Conservation (phyloP, 768 basidiomycete species). For the Macrolepiota albuminosa region DNA sequence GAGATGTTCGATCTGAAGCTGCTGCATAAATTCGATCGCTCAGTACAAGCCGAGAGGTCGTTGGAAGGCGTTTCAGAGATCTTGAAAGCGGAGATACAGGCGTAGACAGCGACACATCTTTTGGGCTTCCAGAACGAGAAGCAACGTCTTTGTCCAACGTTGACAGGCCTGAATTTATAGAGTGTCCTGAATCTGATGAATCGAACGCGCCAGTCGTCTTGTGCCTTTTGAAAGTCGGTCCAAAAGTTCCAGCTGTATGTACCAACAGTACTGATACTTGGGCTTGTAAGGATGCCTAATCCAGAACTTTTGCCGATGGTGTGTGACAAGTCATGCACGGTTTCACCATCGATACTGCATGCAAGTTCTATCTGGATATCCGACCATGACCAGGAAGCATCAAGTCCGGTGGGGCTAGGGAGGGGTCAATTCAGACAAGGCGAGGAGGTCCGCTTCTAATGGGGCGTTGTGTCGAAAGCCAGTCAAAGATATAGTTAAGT, state of each 20-base stretch:
- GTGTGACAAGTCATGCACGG: neutral
- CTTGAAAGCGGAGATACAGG: neutral
- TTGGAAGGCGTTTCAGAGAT: neutral
- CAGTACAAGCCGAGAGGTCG: neutral
- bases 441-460: constrained; percentile 22
- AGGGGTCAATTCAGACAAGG: constrained; percentile 32
- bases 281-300: constrained; percentile 3
- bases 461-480: neutral
- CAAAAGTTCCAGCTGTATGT: constrained; percentile 25
- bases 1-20: neutral
- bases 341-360: constrained; percentile 10
- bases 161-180: constrained; percentile 1
- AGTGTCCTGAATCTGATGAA: neutral
- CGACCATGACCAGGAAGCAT: constrained; percentile 35
- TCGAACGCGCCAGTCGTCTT: neutral
- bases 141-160: neutral
- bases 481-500: neutral
- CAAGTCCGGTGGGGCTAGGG: constrained; percentile 33
- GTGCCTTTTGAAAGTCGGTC: constrained; percentile 16
- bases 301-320: neutral
- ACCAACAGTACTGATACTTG: constrained; percentile 10
- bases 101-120: neutral
- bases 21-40: neutral
- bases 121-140: neutral
- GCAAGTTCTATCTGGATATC: constrained; percentile 51